Evolutionary conservation across 177 flowering plant genomes (phyloP), one percentile per base, ranked within the genome.

Genomic region (Vitis hybrid): DNA sequence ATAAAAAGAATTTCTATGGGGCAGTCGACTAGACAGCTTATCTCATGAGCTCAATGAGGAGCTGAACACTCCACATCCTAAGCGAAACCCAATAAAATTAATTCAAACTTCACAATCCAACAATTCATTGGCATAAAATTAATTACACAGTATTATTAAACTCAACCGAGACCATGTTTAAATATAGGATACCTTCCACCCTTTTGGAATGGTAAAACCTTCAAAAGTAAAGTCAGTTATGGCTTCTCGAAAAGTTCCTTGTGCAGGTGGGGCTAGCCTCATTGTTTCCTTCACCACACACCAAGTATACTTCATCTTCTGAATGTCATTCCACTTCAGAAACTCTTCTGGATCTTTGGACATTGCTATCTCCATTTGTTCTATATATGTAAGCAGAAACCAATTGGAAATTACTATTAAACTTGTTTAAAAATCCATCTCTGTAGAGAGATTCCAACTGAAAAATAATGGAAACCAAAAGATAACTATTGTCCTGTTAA

Each of bases 241-340:
- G 56, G 56, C 67, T 40, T 64, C 67, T 24, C 67, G 50, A 12
- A 64, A 64, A 52, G 56, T 40, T 19, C 67, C 67, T 4, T 51
- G 27, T 11, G 55, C 56, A 10, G 67, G 67, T 49, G 67, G 67
- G 0, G 56, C 32, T 2, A 64, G 67, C 55, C 67, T 64, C 67
- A 64, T 64, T 10, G 13, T 32, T 24, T 64, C 67, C 12, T 35
- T 50, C 4, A 40, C 67, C 27, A 64, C 67, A 19, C 55, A 49
- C 67, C 67, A 64, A 2, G 67, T 17, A 51, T 64, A 64, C n/a
- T 64, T 64, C 67, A 61, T 61, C 17, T 35, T 61, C 50, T 61
- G 64, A 35, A 61, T 13, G 35, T 60, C 62, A 15, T 60, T 54
- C 66, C 52, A 64, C 10, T 64, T 64, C 54, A 64, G 24, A 10